Base-by-base conservation (phyloP, 768 basidiomycete genomes). In the Boletus sp. region DNA sequence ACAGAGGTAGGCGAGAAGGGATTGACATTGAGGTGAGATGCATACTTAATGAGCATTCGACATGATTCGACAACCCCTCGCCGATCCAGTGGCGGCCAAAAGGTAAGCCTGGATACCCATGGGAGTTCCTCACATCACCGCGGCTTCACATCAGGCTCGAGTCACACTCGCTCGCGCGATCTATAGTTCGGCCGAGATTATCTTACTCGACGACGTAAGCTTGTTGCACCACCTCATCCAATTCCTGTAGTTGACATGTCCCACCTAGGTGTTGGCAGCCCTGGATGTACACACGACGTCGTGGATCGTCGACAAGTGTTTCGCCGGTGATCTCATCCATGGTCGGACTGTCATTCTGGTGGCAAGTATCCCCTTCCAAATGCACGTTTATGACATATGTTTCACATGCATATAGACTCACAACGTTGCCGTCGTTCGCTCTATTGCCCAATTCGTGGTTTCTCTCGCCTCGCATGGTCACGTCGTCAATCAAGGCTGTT, bases 331-430 rank as follows among this genome's bases (percentile, higher is more conserved):
- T 32, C 36, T 51, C 36, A 36, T 51, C 6, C 53, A 39, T 39
- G 47, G 53, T 39, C 36, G 53, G 11, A 54, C 36, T 20, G 48
- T 54, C 29, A 54, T 54, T 50, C n/a, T 54, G 28, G 53, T 54
- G 53, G 53, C 20, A 15, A 51, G 36, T 37, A 35, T 15, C n/a
- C 14, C 4, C 36, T 32, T 11, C 14, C 10, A n/a, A n/a, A 35
- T 36, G 35, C 9, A n/a, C 3, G 9, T 17, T 17, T 28, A 35
- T 14, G 5, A 4, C 14, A 9, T 11, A 17, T 15, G 2, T 36
- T 11, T 36, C 5, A 15, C n/a, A 7, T 14, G 12, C 18, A 20
- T 39, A 37, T 30, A 54, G 53, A 54, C 47, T 7, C 53, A 51
- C 36, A 39, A 54, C 29, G 37, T 51, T 28, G 28, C 28, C 4